Evolutionary conservation across 345 rosid genomes (phyloP).

Genomic region (Brassica cretica): DNA sequence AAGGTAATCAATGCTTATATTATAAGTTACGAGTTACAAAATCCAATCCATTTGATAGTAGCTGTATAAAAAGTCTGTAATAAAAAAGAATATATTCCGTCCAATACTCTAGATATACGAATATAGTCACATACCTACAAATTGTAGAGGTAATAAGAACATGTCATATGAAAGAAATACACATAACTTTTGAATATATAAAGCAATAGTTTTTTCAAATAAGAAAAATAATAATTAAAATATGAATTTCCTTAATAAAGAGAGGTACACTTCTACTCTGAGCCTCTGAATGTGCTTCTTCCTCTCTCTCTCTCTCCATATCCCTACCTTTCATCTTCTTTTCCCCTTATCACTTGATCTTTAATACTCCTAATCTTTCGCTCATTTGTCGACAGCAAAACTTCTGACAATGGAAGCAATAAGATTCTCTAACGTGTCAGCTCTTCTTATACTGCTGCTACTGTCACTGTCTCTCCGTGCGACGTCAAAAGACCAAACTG

Average conservation of each 20-base stretch:
- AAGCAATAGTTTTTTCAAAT: no score
- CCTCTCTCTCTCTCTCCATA: background rate
- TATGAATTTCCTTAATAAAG: constrained; percentile 5
- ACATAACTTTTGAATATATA: background rate
- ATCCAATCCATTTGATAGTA: background rate
- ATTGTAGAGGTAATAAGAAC: no score
- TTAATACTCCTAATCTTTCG: background rate
- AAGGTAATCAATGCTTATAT: no score
- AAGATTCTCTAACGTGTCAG: constrained; percentile 27
- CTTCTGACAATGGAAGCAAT: constrained; percentile 43
- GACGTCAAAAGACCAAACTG: constrained; percentile 50
- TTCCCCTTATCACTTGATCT: background rate
- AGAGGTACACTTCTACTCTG: constrained; percentile 18
- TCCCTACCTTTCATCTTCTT: background rate
- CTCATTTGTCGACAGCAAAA: constrained; percentile 9
- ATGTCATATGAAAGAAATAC: background rate
- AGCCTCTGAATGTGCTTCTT: constrained; percentile 28
- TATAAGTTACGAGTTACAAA: no score
- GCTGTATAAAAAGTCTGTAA: no score
- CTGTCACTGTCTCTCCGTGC: constrained; percentile 23
- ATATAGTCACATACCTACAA: background rate
- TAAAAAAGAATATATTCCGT: background rate
- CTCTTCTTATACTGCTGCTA: constrained; percentile 27
- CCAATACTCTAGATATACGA: background rate
- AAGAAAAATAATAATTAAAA: background rate